These are phyloP conservation scores for Globisporangium lucens DNA, from an alignment of 352 stramenopile species.

Conservation along the genomic window DNA sequence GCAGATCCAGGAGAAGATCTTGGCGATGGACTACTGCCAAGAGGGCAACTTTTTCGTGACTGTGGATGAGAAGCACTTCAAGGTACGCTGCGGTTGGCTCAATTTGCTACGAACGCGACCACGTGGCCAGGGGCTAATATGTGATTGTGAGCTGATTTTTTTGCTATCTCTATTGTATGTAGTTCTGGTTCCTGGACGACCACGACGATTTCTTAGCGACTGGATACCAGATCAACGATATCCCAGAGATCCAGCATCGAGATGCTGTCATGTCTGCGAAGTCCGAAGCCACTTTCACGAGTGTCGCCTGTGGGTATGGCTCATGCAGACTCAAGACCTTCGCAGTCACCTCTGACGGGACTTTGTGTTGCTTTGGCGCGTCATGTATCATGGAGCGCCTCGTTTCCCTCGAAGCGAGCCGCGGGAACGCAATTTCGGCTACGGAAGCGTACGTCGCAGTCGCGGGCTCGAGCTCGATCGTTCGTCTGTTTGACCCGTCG, in stretches of 20 bases:
- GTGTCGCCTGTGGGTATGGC: conserved; percentile 60
- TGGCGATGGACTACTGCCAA: conserved; percentile 66
- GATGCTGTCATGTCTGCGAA: conserved; percentile 61
- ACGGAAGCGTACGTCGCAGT: conserved; percentile 71
- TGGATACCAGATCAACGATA: conserved; percentile 44
- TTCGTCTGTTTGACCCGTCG: conserved; percentile 68
- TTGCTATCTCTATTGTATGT: conserved; percentile 5
- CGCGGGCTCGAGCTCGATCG: conserved; percentile 55
- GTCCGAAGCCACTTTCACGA: conserved; percentile 62
- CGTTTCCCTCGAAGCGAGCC: conserved; percentile 60
- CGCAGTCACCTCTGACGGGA: conserved; percentile 64
- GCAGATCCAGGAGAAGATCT: conserved; percentile 61
- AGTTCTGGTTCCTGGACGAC: conserved; percentile 78
- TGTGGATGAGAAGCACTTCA: conserved; percentile 75
- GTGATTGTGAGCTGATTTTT: background rate
- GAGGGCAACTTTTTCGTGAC: conserved; percentile 82
- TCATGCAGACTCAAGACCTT: conserved; percentile 65
- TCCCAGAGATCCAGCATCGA: conserved; percentile 60
- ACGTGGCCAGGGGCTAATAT: background rate
- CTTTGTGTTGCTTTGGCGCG: conserved; percentile 73
- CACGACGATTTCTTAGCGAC: conserved; percentile 49
- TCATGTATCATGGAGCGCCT: conserved; percentile 72
- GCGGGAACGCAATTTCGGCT: conserved; percentile 71
- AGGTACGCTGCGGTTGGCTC: conserved; percentile 27
- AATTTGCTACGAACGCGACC: background rate